Conservation (phyloP, 2,329 filamentous ascomycete species). For the Stromatinia cepivora region DNA sequence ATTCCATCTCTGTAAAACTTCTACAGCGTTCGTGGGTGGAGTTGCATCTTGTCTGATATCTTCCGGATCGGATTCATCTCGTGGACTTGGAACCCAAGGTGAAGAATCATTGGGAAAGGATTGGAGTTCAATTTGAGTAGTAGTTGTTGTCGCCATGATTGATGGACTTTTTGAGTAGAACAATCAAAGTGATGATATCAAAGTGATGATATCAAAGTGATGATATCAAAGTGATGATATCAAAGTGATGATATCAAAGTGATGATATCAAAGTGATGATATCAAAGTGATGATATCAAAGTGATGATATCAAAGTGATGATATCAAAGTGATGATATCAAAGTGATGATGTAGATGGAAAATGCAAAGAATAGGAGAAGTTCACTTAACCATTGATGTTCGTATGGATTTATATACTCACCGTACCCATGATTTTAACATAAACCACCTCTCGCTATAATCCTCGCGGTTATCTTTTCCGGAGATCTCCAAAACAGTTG, state of each 20-base stretch:
- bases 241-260: too few relatives aligned
- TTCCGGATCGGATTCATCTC: not conserved
- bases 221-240: too few relatives aligned
- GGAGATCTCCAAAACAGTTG: not conserved
- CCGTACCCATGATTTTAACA: not conserved
- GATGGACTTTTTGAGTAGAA: not conserved
- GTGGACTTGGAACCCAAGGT: not conserved
- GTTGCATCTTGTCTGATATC: slow-evolving; percentile 15
- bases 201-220: not conserved
- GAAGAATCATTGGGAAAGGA: not conserved
- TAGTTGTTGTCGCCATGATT: slow-evolving; percentile 5
- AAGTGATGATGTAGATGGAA: not conserved
- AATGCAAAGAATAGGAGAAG: not conserved
- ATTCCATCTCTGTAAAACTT: slow-evolving; percentile 60
- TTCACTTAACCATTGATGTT: not conserved
- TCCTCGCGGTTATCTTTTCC: not conserved
- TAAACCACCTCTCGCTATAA: not conserved
- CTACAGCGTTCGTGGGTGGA: slow-evolving; percentile 10
- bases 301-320: too few relatives aligned
- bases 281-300: too few relatives aligned
- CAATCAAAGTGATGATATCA: not conserved
- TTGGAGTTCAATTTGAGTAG: not conserved
- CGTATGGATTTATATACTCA: not conserved
- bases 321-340: too few relatives aligned
- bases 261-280: too few relatives aligned